These are phyloP conservation scores for Triticum timopheevii DNA, from an alignment of 176 grass and related monocot genomes.

Conservation along the genomic window DNA sequence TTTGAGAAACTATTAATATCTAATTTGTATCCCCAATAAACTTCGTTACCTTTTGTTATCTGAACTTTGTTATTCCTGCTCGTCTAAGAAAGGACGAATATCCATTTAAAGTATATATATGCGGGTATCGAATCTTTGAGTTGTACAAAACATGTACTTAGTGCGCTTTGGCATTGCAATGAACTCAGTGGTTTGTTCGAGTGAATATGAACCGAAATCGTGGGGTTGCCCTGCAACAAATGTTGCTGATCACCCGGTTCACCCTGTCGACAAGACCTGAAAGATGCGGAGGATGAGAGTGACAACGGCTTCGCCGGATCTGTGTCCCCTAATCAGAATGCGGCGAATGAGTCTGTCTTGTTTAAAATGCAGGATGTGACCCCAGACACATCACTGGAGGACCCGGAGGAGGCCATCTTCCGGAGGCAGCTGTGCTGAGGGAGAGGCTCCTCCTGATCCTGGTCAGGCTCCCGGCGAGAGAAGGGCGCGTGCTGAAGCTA, in stretches of 20 bases:
- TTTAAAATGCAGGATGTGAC: conserved; percentile 59
- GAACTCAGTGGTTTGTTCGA: background rate
- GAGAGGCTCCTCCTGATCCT: conserved; percentile 59
- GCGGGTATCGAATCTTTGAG: background rate
- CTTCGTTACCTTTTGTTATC: no score
- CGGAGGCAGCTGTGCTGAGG: conserved; percentile 48
- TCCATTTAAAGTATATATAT: no score
- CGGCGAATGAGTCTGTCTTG: background rate
- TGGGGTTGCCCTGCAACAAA: background rate
- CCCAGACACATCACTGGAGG: conserved; percentile 42
- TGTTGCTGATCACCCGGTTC: background rate
- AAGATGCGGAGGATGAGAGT: background rate
- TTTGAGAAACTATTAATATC: no score
- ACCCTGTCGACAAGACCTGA: background rate
- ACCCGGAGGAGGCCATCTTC: conserved; percentile 44
- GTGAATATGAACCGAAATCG: background rate
- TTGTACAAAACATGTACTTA: no score
- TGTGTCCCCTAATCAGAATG: no score
- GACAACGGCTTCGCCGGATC: no score
- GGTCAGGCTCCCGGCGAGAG: conserved; percentile 54
- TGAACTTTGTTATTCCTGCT: no score
- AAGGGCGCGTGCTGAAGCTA: conserved; percentile 52
- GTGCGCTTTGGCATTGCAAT: no score
- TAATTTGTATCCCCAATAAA: no score
- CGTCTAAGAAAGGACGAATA: no score